Evolutionary conservation across 768 basidiomycete species (phyloP), one percentile per base, ranked within the genome.

Genomic region (Fomitopsis pulvina): DNA sequence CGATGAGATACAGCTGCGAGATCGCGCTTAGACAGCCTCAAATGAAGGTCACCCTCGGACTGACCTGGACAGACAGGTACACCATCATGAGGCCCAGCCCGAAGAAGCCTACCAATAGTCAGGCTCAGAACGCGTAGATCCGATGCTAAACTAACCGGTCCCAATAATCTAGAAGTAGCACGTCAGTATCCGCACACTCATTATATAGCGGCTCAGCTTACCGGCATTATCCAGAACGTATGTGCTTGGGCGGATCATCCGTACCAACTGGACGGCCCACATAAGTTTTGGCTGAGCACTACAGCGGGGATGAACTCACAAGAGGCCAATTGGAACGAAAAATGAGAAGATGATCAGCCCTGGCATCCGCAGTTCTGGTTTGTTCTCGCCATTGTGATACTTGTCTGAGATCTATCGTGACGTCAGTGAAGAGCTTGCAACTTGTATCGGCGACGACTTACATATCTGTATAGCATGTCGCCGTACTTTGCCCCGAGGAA

Each of bases 361-460:
- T 4, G 87, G 87, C 16, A 89, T 75, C 4, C 86, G 80, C 79
- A 80, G 84, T 63, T 89, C 87, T 0, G 87, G 86, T 52, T 77
- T 83, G 3, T n/a, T n/a, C n/a, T 79, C 81, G 27, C 76, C 71
- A 1, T 85, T 87, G n/a, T 73, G 76, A 47, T 70, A 68, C 50
- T 56, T 59, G 7, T 44, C 50, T 7, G 52, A 55, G 10, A 63
- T 53, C 65, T 66, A 29, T 14, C 6, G 28, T 7, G 7, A 34
- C 8, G n/a, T n/a, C n/a, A n/a, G n/a, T n/a, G n/a, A n/a, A n/a
- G n/a, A n/a, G n/a, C n/a, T n/a, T n/a, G n/a, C n/a, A n/a, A 21
- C 10, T 21, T 9, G 25, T 25, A 21, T 25, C 28, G 22, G 10
- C 9, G 6, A 12, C 5, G 5, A 57, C 62, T 6, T 56, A 68